Conservation (phyloP, 148 eudicot species). For the Diospyros lotus region DNA sequence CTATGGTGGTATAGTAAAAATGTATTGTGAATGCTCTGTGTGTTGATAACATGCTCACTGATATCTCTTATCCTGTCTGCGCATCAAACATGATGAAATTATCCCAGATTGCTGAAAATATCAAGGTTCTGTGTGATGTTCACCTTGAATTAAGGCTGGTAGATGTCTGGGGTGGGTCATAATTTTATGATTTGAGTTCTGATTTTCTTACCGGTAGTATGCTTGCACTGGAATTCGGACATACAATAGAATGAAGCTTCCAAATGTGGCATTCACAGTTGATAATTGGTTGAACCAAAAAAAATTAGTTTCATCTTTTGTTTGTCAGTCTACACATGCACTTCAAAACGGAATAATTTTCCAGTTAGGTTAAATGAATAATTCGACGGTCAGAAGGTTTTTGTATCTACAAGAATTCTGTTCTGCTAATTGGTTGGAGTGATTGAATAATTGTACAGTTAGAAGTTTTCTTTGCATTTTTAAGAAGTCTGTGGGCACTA, state of each 20-base stretch:
- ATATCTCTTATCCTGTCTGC: neutral
- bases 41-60: neutral
- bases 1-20: neutral
- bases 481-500: neutral
- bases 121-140: conserved; percentile 3
- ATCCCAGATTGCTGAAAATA: neutral
- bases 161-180: neutral
- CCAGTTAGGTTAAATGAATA: neutral
- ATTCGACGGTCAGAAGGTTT: neutral
- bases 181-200: neutral
- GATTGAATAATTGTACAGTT: neutral
- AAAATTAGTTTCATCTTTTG: neutral
- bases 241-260: neutral
- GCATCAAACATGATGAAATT: conserved; percentile 1
- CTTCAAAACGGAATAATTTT: neutral
- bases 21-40: neutral
- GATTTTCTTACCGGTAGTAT: neutral
- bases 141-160: neutral
- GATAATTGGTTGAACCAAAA: neutral
- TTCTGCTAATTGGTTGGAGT: too few relatives aligned
- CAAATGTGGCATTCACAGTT: neutral
- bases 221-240: neutral
- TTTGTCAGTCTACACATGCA: neutral
- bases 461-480: neutral
- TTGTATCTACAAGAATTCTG: neutral